These are phyloP conservation scores for Annulohypoxylon truncatum DNA, from an alignment of 2,329 filamentous ascomycete species.

Conservation along the genomic window DNA sequence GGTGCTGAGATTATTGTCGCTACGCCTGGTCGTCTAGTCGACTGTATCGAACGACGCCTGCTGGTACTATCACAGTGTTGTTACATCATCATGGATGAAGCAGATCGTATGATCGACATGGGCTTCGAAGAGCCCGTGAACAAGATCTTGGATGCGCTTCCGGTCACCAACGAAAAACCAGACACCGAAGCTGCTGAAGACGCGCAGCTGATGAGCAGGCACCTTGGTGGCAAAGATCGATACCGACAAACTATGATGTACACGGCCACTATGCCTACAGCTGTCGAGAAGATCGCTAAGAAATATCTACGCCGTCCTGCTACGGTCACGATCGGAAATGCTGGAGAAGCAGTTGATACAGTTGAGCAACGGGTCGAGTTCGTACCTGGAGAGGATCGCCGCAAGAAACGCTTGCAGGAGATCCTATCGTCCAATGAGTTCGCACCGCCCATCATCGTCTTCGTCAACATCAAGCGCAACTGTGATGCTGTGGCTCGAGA, in stretches of 20 bases:
- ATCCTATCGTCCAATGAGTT: slow-evolving; percentile 86
- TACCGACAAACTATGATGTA: slow-evolving; percentile 99
- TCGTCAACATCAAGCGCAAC: slow-evolving; percentile 99
- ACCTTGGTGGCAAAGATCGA: slow-evolving; percentile 78
- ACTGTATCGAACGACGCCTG: slow-evolving; percentile 93
- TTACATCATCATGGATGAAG: slow-evolving; percentile 99
- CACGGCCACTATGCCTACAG: slow-evolving; percentile 95
- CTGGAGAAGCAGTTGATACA: slow-evolving; percentile 95
- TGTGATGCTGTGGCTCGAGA: slow-evolving; percentile 95
- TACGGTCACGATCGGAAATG: slow-evolving; percentile 93
- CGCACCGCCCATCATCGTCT: slow-evolving; percentile 92
- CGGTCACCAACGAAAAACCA: slow-evolving; percentile 93
- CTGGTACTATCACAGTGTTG: slow-evolving; percentile 96
- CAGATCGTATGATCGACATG: slow-evolving; percentile 98
- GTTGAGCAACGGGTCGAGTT: slow-evolving; percentile 98
- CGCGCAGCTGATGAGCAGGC: slow-evolving; percentile 82
- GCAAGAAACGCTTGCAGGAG: slow-evolving; percentile 94
- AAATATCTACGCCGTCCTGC: slow-evolving; percentile 95
- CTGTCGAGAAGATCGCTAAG: slow-evolving; percentile 94
- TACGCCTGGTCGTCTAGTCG: slow-evolving; percentile 95
- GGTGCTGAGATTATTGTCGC: slow-evolving; percentile 98
- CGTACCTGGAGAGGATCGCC: slow-evolving; percentile 88
- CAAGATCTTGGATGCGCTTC: slow-evolving; percentile 94
- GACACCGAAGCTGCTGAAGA: slow-evolving; percentile 94
- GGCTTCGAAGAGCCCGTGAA: slow-evolving; percentile 98